phyloP scores from a whole-genome alignment of 108 stramenopile species.

The Craspedostauros australis region DNA sequence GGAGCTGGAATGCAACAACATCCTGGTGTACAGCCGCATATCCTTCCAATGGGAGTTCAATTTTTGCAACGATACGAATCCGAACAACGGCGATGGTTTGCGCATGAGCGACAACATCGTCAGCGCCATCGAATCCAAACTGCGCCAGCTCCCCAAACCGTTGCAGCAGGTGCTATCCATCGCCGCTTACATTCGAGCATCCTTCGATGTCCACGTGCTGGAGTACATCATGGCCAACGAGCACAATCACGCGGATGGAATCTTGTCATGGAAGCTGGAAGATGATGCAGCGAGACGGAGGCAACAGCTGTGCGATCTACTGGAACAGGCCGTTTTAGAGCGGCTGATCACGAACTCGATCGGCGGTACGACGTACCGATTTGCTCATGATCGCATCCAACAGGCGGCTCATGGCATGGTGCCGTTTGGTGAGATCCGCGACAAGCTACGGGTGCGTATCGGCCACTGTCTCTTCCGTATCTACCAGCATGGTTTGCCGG shows the following conservation, averaged over 20 bases:
- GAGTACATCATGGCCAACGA: conserved; percentile 6
- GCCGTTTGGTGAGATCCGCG: conserved; percentile 16
- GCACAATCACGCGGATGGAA: too few species aligned
- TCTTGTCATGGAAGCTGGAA: conserved; percentile 7
- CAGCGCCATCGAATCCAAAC: conserved; percentile 30
- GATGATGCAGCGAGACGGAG: too few species aligned
- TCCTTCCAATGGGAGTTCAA: conserved; percentile 43
- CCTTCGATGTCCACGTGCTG: conserved; percentile 27
- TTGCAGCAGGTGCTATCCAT: conserved; percentile 34
- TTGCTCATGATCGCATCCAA: conserved; percentile 52
- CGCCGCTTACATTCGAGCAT: conserved; percentile 39
- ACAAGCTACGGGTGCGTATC: conserved; percentile 31
- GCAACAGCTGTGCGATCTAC: conserved; percentile 7
- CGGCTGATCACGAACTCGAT: conserved; percentile 11
- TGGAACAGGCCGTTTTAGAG: conserved; percentile 20
- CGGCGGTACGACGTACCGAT: conserved; percentile 22
- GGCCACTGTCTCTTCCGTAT: conserved; percentile 36
- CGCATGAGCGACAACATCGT: conserved; percentile 22
- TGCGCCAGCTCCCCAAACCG: conserved; percentile 27
- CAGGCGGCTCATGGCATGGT: conserved; percentile 42
- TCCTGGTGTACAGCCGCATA: conserved; percentile 40
- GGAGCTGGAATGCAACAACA: conserved; percentile 41
- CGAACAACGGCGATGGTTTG: neutral
- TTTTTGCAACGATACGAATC: too few species aligned
- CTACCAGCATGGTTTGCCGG: too few species aligned